Conservation (phyloP, 2,329 filamentous ascomycete genomes). For the Macrophomina tecta region DNA sequence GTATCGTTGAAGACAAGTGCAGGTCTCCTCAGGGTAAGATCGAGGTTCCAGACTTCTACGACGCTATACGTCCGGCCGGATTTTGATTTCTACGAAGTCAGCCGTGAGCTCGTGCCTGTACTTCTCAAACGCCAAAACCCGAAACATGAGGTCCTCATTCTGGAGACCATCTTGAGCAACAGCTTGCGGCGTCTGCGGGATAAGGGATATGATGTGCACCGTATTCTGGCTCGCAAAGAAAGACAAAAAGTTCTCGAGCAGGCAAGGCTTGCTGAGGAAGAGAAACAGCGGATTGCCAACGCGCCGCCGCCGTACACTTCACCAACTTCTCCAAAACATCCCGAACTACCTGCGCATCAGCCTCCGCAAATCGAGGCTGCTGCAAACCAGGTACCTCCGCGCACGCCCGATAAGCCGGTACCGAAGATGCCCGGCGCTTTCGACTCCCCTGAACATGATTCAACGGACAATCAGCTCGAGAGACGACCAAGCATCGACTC, state of each 20-base stretch:
- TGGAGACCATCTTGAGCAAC: conserved; percentile 88
- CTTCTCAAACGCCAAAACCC: conserved; percentile 80
- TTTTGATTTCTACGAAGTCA: conserved; percentile 90
- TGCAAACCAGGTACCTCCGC: conserved; percentile 13
- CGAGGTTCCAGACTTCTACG: conserved; percentile 76
- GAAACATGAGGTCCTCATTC: conserved; percentile 82
- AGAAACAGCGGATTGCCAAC: conserved; percentile 49
- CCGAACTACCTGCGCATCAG: conserved; percentile 37
- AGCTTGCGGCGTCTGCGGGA: conserved; percentile 81
- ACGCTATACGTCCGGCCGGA: conserved; percentile 78
- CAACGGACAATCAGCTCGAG: conserved; percentile 32
- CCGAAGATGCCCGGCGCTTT: conserved; percentile 45
- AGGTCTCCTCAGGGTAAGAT: conserved; percentile 72
- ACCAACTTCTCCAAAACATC: conserved; percentile 34
- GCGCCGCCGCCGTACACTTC: conserved; percentile 11
- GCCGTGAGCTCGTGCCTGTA: conserved; percentile 81
- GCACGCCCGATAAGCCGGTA: conserved; percentile 35
- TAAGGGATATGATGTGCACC: conserved; percentile 95
- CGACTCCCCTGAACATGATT: conserved; percentile 40
- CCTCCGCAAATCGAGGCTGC: conserved; percentile 17
- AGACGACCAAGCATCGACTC: conserved; percentile 42
- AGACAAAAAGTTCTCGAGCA: conserved; percentile 75
- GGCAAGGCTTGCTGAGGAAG: conserved; percentile 60
- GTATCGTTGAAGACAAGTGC: conserved; percentile 27
- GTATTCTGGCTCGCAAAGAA: conserved; percentile 87